Evolutionary conservation across 768 basidiomycete species (phyloP).

Genomic region (Hortiboletus campestris): DNA sequence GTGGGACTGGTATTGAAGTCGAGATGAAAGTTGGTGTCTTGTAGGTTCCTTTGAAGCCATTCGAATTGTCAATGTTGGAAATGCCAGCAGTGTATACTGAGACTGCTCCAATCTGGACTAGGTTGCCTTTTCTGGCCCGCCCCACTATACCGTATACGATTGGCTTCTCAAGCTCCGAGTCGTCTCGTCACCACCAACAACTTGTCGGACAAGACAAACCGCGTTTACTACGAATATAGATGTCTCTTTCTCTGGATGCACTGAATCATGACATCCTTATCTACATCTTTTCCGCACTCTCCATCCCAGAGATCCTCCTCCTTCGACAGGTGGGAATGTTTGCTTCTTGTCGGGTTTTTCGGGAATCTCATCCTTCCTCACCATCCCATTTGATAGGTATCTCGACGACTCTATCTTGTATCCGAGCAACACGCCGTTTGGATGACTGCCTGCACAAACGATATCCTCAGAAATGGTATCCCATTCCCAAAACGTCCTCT

Average conservation of each 20-base stretch:
- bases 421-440: slow-evolving; percentile 54
- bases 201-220: not conserved
- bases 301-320: slow-evolving; percentile 41
- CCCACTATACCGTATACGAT: not conserved
- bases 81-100: not conserved
- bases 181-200: not conserved
- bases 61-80: not conserved
- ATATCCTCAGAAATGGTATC: slow-evolving; percentile 45
- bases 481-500: slow-evolving; percentile 47
- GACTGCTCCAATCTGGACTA: not conserved
- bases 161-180: not conserved
- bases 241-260: slow-evolving; percentile 20
- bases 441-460: slow-evolving; percentile 45
- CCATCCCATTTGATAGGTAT: slow-evolving; percentile 40
- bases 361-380: not conserved
- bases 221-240: not conserved
- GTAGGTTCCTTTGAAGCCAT: slow-evolving; percentile 62
- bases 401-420: slow-evolving; percentile 44
- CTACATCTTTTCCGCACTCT: slow-evolving; percentile 33
- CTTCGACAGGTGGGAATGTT: slow-evolving; percentile 40
- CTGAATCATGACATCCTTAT: slow-evolving; percentile 41
- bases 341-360: not conserved
- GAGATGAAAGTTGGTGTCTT: slow-evolving; percentile 67
- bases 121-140: slow-evolving; percentile 19
- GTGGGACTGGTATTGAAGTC: slow-evolving; percentile 58